Percentiles rank a stretch among this genome's conserved stretches.
Evolutionary conservation across 306 rosid species (phyloP).

Genomic region (Gleditsia sinensis): DNA sequence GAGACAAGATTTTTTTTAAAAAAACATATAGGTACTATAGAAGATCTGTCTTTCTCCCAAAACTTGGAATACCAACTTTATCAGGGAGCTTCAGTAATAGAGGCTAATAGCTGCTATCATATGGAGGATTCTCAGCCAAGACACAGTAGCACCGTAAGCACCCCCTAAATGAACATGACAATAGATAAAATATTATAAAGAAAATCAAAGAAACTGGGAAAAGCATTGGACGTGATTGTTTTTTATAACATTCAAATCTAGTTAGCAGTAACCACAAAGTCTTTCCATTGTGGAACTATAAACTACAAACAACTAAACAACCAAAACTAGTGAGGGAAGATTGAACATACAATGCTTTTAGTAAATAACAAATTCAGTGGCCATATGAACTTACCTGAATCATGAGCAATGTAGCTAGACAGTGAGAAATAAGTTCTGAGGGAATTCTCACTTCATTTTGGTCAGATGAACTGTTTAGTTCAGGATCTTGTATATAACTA

Average conservation of each 20-base stretch:
- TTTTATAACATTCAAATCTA: not conserved
- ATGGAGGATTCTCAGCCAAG: constrained; percentile 1
- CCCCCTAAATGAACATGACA: constrained; percentile 10
- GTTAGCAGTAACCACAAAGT: not conserved
- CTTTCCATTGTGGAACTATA: constrained; percentile 7
- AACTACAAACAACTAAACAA: constrained; percentile 24
- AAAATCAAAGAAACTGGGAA: not conserved
- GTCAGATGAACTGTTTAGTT: constrained; percentile 47
- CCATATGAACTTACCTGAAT: constrained; percentile 69
- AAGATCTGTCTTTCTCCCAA: constrained; percentile 5
- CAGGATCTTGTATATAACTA: constrained; percentile 50
- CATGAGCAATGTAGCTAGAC: constrained; percentile 83
- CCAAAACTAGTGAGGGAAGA: constrained; percentile 13
- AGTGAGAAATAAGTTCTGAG: constrained; percentile 78
- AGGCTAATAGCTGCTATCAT: constrained; percentile 2
- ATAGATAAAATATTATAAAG: not conserved
- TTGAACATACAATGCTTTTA: constrained; percentile 19
- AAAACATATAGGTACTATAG: not conserved
- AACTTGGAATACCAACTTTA: constrained; percentile 4
- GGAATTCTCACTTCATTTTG: constrained; percentile 70
- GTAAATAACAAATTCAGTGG: constrained; percentile 24
- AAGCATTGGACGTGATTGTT: not conserved
- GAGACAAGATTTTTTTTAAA: not conserved
- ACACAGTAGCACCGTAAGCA: not conserved
- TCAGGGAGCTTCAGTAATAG: not conserved